phyloP scores from a whole-genome alignment of 805 yeast species.

The Ogataea corticis region DNA sequence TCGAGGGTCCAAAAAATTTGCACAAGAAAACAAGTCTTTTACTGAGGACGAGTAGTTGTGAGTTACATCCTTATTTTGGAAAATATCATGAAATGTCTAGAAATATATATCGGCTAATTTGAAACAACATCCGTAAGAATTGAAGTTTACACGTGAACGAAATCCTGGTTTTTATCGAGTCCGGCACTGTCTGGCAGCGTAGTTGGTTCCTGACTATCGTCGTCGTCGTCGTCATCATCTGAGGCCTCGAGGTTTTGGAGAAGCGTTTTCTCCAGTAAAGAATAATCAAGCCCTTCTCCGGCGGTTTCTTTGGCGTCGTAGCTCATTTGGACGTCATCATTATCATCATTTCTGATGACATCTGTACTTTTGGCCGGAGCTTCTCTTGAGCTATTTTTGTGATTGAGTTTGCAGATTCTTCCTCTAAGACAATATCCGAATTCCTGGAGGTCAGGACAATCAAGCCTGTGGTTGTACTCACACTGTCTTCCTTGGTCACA shows the following conservation, averaged over 20 bases:
- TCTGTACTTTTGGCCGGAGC: constrained; percentile 2
- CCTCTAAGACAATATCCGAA: constrained; percentile 59
- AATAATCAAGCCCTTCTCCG: constrained; percentile 21
- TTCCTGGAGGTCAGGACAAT: constrained; percentile 73
- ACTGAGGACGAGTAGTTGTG: neutral
- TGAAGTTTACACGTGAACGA: constrained; percentile 1
- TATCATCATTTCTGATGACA: constrained; percentile 31
- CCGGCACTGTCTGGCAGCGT: constrained; percentile 11
- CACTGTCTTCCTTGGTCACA: constrained; percentile 64
- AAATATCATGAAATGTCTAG: neutral
- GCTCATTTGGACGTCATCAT: constrained; percentile 29
- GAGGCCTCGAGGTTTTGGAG: constrained; percentile 16
- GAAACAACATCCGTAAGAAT: neutral
- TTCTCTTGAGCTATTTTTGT: constrained; percentile 28
- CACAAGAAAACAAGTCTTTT: neutral
- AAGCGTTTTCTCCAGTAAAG: constrained; percentile 15
- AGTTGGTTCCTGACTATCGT: constrained; percentile 6
- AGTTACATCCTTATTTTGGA: neutral
- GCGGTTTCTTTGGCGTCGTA: constrained; percentile 21
- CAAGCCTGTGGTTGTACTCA: constrained; percentile 53
- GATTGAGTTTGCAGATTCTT: constrained; percentile 52
- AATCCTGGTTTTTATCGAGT: constrained; percentile 25
- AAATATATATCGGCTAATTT: neutral
- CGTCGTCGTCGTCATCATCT: constrained; percentile 13
- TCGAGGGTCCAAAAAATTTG: neutral